Percentiles rank a stretch among this genome's conserved stretches.
These are phyloP conservation scores for Xylaria sp. DNA, from an alignment of 2,329 filamentous ascomycete genomes.

Conservation along the genomic window DNA sequence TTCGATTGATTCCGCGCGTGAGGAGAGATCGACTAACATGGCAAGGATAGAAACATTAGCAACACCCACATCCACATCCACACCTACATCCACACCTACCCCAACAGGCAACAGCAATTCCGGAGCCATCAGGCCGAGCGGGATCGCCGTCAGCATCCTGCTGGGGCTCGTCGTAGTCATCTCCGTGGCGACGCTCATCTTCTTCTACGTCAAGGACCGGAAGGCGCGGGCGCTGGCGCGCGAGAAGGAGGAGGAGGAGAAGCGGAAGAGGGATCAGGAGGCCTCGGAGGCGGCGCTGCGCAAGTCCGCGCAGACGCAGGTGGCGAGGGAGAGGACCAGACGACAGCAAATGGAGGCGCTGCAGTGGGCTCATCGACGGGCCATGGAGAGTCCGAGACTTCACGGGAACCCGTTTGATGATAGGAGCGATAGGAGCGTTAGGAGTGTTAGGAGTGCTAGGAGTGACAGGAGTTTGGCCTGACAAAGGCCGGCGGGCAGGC, in stretches of 20 bases:
- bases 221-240: constrained; percentile 55
- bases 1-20: not conserved
- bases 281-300: constrained; percentile 6
- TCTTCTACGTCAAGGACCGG: constrained; percentile 64
- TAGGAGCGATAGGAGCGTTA: not conserved
- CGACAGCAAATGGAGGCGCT: constrained; percentile 20
- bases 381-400: not conserved
- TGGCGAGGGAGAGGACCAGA: constrained; percentile 7
- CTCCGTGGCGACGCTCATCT: constrained; percentile 56
- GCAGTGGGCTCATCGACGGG: constrained; percentile 10
- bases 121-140: constrained; percentile 48
- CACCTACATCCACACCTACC: constrained; percentile 30
- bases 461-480: too few relatives aligned
- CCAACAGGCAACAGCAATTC: not conserved
- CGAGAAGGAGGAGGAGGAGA: constrained; percentile 61
- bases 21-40: not conserved
- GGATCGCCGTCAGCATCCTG: constrained; percentile 60
- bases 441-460: too few relatives aligned
- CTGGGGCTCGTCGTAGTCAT: constrained; percentile 56
- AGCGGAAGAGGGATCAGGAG: constrained; percentile 50
- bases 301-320: not conserved
- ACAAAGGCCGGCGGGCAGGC: too few relatives aligned
- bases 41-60: not conserved
- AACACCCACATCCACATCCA: constrained; percentile 28
- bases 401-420: constrained; percentile 22